Percentiles rank a stretch among this genome's conserved stretches.
Evolutionary conservation across 2,329 filamentous ascomycete genomes (phyloP).

Genomic region (Tolypocladium capitatum): DNA sequence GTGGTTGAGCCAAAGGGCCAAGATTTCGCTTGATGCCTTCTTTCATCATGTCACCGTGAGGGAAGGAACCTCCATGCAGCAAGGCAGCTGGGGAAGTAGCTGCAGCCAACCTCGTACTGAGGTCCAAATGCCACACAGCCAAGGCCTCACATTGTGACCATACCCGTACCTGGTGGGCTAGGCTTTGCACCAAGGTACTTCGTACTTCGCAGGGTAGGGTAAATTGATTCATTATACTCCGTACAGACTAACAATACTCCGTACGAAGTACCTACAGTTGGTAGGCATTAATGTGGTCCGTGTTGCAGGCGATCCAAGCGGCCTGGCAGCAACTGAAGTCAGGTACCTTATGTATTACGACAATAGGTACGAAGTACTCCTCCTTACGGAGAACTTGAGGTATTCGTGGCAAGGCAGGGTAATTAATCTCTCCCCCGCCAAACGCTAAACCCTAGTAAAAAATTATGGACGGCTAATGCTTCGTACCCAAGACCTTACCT

Average conservation of each 20-base stretch:
- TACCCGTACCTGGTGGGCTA: no score
- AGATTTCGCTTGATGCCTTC: neutral
- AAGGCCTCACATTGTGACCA: neutral
- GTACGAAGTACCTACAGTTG: no score
- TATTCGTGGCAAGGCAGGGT: neutral
- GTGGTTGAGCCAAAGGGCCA: neutral
- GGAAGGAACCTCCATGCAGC: neutral
- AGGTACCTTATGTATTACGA: no score
- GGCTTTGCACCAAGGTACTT: no score
- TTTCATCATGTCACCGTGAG: neutral
- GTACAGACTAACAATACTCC: no score
- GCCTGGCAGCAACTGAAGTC: no score
- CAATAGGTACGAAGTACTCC: no score
- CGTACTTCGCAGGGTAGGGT: no score
- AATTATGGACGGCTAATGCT: neutral
- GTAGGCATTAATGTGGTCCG: no score
- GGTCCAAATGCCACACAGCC: neutral
- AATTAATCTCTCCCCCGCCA: neutral
- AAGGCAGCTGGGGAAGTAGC: neutral
- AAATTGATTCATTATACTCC: no score
- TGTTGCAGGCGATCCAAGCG: no score
- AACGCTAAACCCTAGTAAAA: neutral
- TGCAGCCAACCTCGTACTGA: neutral
- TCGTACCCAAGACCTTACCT: neutral
- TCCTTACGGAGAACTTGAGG: no score